Evolutionary conservation across 2,329 filamentous ascomycete species (phyloP).

Genomic region (Colletotrichum chrysophilum): DNA sequence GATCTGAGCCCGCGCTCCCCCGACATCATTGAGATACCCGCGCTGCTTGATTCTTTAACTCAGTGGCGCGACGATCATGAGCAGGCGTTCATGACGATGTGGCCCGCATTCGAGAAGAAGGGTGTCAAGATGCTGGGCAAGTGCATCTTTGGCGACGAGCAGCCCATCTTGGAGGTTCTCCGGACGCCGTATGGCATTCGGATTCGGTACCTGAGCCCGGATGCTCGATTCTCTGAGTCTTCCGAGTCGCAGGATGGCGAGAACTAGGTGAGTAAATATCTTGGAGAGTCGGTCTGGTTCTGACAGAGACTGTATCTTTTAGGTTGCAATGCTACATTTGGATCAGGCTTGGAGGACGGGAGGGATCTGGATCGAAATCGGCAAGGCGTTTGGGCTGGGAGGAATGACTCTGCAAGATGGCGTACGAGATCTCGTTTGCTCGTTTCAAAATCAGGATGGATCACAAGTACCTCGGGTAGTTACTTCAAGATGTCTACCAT

Average conservation of each 20-base stretch:
- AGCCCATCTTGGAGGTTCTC: neutral
- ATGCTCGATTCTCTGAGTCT: neutral
- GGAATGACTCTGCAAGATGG: neutral
- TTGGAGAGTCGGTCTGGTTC: neutral
- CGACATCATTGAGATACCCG: neutral
- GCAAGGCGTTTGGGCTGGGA: neutral
- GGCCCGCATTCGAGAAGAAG: neutral
- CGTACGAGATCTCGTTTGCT: neutral
- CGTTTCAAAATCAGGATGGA: neutral
- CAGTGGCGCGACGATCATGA: neutral
- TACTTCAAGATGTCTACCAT: neutral
- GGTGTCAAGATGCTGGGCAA: neutral
- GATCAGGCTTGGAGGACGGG: neutral
- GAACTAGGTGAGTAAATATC: neutral
- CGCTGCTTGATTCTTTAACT: neutral
- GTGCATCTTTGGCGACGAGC: neutral
- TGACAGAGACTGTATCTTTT: accelerated
- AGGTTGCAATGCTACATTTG: neutral
- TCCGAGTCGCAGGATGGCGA: neutral
- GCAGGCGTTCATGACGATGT: neutral
- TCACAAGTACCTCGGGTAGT: neutral
- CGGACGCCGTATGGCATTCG: neutral
- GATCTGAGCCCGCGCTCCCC: neutral
- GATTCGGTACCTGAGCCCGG: neutral
- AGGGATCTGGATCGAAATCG: neutral